Conservation (phyloP, 2,329 filamentous ascomycete species). For the Fusarium heterosporum region DNA sequence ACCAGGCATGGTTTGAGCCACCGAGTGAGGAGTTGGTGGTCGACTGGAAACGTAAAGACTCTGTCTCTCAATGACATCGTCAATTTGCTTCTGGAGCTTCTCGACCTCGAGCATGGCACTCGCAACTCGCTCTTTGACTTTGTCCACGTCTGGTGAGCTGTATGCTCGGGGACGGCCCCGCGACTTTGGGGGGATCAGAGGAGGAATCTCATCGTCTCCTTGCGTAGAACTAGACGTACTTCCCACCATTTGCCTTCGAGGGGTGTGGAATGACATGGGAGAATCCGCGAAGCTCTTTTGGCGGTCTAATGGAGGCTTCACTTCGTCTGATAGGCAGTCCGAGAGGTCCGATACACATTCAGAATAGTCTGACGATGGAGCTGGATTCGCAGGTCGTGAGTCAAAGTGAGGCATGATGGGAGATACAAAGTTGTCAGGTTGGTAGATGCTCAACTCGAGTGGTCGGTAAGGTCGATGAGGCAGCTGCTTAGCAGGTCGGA, state of each 20-base stretch:
- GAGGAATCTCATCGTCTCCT: conserved; percentile 47
- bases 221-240: conserved; percentile 40
- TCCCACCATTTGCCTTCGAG: conserved; percentile 56
- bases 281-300: conserved; percentile 61
- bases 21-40: conserved; percentile 63
- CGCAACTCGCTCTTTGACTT: conserved; percentile 67
- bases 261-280: conserved; percentile 65
- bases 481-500: conserved; percentile 42
- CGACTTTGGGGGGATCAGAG: conserved; percentile 59
- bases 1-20: conserved; percentile 50
- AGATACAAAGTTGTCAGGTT: conserved; percentile 59
- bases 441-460: conserved; percentile 67
- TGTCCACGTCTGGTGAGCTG: conserved; percentile 61
- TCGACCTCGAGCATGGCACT: conserved; percentile 70
- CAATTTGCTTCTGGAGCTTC: conserved; percentile 67
- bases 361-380: conserved; percentile 52
- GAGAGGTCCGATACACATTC: conserved; percentile 49
- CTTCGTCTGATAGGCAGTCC: conserved; percentile 41
- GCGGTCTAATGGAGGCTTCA: conserved; percentile 50
- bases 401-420: conserved; percentile 67
- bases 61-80: conserved; percentile 69
- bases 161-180: conserved; percentile 55
- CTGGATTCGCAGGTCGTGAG: conserved; percentile 50
- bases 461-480: conserved; percentile 60
- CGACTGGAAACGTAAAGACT: conserved; percentile 67